phyloP scores from a whole-genome alignment of 2,329 filamentous ascomycete species.

The Sodiomyces alkalinus region DNA sequence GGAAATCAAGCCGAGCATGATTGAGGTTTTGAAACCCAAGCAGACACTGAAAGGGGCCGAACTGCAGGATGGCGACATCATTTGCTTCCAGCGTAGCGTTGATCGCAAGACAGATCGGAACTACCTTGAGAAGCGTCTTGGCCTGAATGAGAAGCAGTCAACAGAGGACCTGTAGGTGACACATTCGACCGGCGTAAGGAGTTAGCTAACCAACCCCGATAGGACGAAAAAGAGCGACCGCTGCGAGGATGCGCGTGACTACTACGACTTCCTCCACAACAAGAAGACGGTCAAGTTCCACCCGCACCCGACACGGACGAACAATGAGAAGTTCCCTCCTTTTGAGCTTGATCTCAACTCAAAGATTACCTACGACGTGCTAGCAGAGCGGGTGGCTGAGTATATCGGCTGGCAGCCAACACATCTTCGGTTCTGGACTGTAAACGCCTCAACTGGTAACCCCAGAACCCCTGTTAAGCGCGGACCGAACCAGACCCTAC shows the following conservation, averaged over 20 bases:
- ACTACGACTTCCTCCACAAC: slow-evolving; percentile 87
- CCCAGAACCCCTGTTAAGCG: slow-evolving; percentile 69
- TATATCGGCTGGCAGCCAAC: slow-evolving; percentile 64
- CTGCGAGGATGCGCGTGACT: slow-evolving; percentile 61
- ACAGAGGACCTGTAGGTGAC: slow-evolving; percentile 17
- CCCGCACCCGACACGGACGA: slow-evolving; percentile 45
- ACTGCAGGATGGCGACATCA: slow-evolving; percentile 91
- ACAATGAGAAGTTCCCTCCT: slow-evolving; percentile 39
- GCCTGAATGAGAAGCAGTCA: slow-evolving; percentile 21
- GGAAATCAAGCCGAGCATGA: slow-evolving; percentile 97
- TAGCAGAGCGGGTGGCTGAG: slow-evolving; percentile 71
- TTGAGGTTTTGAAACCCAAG: slow-evolving; percentile 85
- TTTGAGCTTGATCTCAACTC: slow-evolving; percentile 72
- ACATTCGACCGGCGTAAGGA: neutral
- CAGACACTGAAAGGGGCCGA: slow-evolving; percentile 80
- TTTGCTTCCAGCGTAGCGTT: slow-evolving; percentile 69
- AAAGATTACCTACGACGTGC: slow-evolving; percentile 79
- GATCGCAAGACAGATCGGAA: slow-evolving; percentile 29
- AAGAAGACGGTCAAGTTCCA: slow-evolving; percentile 66
- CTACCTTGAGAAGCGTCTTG: slow-evolving; percentile 22
- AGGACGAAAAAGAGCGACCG: slow-evolving; percentile 29
- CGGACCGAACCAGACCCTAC: slow-evolving; percentile 51
- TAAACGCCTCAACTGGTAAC: slow-evolving; percentile 61
- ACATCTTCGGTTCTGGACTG: slow-evolving; percentile 82
- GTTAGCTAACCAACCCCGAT: neutral